These are phyloP conservation scores for Neofusicoccum laricinum DNA, from an alignment of 2,329 filamentous ascomycete species.

Conservation along the genomic window DNA sequence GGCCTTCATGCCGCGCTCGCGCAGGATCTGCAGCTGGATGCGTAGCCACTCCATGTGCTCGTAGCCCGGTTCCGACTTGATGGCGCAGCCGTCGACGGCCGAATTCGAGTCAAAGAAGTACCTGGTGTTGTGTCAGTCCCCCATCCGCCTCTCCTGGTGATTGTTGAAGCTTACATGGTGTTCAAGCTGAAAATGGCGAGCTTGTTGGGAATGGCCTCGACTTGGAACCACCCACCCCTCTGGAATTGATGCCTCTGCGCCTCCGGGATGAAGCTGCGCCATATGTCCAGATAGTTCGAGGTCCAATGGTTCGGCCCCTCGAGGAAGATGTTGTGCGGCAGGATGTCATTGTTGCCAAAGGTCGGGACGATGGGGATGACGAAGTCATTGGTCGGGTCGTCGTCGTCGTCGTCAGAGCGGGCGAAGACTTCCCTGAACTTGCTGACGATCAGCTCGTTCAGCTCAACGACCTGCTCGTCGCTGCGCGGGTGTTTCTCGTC, in stretches of 20 bases:
- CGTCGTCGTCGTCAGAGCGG: conserved; percentile 45
- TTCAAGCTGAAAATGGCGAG: conserved; percentile 93
- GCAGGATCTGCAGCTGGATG: conserved; percentile 79
- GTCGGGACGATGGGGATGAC: conserved; percentile 81
- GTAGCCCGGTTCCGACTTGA: conserved; percentile 79
- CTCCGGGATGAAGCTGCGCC: conserved; percentile 85
- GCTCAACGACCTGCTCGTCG: conserved; percentile 68
- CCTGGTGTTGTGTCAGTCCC: conserved; percentile 21
- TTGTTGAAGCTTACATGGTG: conserved; percentile 58
- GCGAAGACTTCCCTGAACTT: conserved; percentile 76
- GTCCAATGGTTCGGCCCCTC: conserved; percentile 87
- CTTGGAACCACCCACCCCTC: conserved; percentile 90
- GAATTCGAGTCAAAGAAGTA: conserved; percentile 95
- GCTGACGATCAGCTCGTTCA: conserved; percentile 72
- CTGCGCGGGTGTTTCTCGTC: conserved; percentile 77
- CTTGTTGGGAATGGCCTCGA: conserved; percentile 82
- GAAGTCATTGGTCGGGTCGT: conserved; percentile 56
- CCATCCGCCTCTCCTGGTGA: not conserved
- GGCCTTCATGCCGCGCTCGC: conserved; percentile 83
- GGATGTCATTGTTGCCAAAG: conserved; percentile 95
- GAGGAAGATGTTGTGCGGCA: conserved; percentile 91
- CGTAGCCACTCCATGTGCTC: conserved; percentile 96
- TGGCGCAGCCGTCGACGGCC: conserved; percentile 84
- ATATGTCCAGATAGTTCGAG: conserved; percentile 71
- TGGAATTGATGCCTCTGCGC: conserved; percentile 87